phyloP scores from a whole-genome alignment of 1,284 basidiomycete genomes.

The Sanghuangporus baumii region DNA sequence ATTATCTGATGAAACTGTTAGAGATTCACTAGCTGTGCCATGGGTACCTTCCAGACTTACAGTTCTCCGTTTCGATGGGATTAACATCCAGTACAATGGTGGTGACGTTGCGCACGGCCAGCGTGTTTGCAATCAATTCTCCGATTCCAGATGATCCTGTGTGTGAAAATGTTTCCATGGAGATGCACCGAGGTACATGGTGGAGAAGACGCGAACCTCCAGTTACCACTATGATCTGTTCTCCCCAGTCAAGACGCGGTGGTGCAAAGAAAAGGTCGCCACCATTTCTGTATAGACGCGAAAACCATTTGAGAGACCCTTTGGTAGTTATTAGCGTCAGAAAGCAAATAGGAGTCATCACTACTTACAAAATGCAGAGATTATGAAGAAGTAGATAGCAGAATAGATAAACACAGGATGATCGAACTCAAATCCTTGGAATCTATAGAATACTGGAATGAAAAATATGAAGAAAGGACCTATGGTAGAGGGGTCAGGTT shows the following conservation, averaged over 20 bases:
- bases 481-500: conserved; percentile 26
- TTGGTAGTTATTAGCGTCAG: conserved; percentile 26
- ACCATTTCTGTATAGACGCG: conserved; percentile 69
- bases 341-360: not conserved
- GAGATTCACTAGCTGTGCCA: not conserved
- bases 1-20: conserved; percentile 45
- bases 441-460: conserved; percentile 69
- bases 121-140: conserved; percentile 75
- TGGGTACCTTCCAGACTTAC: conserved; percentile 35
- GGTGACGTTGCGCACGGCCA: conserved; percentile 73
- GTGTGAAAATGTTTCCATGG: conserved; percentile 26
- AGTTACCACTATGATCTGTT: conserved; percentile 85
- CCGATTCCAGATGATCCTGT: conserved; percentile 87
- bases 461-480: conserved; percentile 80
- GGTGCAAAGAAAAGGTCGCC: conserved; percentile 57
- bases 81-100: conserved; percentile 85
- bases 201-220: conserved; percentile 54
- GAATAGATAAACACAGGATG: conserved; percentile 48
- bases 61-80: conserved; percentile 69
- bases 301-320: conserved; percentile 70
- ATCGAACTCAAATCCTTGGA: conserved; percentile 53
- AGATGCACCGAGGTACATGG: not conserved
- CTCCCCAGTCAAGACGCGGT: conserved; percentile 66
- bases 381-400: conserved; percentile 44
- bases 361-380: conserved; percentile 63